Evolutionary conservation across 345 rosid genomes (phyloP).

Genomic region (Pelargonium nanum): DNA sequence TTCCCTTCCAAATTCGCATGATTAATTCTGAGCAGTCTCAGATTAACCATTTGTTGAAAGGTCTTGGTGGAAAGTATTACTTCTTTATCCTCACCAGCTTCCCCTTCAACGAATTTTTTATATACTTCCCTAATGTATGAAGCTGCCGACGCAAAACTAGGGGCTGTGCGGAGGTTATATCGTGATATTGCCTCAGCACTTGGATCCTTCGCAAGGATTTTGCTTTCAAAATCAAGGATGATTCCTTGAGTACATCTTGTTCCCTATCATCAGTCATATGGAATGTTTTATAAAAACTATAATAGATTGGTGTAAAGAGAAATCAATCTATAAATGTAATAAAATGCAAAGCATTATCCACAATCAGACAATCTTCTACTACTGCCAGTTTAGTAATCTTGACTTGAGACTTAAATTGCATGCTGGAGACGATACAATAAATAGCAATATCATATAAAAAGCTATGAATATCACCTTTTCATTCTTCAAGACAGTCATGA

Average conservation of each 20-base stretch:
- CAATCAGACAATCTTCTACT: not conserved
- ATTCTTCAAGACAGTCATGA: constrained; percentile 24
- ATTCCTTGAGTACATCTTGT: constrained; percentile 35
- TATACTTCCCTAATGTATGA: constrained; percentile 14
- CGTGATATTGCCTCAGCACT: constrained; percentile 3
- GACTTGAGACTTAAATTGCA: not conserved
- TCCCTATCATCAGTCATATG: constrained; percentile 26
- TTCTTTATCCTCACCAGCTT: constrained; percentile 14
- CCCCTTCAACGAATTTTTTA: constrained; percentile 1
- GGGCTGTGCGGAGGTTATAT: constrained; percentile 4
- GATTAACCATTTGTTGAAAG: constrained; percentile 35
- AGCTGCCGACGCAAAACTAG: constrained; percentile 5
- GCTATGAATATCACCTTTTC: constrained; percentile 24
- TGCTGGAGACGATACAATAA: not conserved
- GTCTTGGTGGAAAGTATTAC: constrained; percentile 21
- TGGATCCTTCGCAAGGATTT: constrained; percentile 6
- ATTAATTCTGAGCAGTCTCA: constrained; percentile 60
- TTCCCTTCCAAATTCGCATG: constrained; percentile 41
- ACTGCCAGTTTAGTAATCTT: not conserved
- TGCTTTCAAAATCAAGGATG: constrained; percentile 23
- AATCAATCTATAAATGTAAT: no score
- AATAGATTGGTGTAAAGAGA: not conserved
- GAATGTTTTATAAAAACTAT: not conserved
- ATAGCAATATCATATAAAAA: not conserved
- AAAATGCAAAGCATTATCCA: no score